A percentile compares a stretch with the other conserved stretches of the same genome.
Evolutionary conservation across 1,284 basidiomycete genomes (phyloP).

Genomic region (Heterobasidion parviporum): DNA sequence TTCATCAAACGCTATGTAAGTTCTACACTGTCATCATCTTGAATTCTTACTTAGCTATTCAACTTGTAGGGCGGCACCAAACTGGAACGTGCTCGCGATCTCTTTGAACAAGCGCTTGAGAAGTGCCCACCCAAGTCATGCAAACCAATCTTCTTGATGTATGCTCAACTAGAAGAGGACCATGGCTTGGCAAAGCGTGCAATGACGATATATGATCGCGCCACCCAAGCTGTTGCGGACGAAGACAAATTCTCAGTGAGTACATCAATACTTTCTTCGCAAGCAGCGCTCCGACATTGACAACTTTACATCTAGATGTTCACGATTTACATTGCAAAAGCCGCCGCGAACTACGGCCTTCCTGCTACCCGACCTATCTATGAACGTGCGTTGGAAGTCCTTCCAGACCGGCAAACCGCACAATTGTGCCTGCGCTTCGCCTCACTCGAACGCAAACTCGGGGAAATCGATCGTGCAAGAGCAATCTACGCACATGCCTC

Average conservation of each 20-base stretch:
- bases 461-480: constrained; percentile 96
- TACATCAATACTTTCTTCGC: constrained; percentile 2
- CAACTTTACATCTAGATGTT: constrained; percentile 67
- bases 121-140: constrained; percentile 93
- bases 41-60: constrained; percentile 1
- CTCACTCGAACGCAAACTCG: constrained; percentile 92
- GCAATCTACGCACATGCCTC: constrained; percentile 96
- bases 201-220: constrained; percentile 94
- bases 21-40: constrained; percentile 9
- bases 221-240: constrained; percentile 77
- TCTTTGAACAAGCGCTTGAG: constrained; percentile 97
- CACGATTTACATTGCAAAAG: constrained; percentile 96
- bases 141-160: constrained; percentile 94
- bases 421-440: constrained; percentile 98
- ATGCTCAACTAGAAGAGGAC: constrained; percentile 92
- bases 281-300: neutral
- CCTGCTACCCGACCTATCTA: constrained; percentile 97
- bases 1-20: constrained; percentile 94
- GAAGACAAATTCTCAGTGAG: constrained; percentile 91
- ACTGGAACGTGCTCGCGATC: constrained; percentile 89
- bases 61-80: constrained; percentile 75
- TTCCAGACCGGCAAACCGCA: constrained; percentile 93
- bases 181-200: constrained; percentile 92
- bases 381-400: constrained; percentile 88
- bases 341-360: constrained; percentile 90